phyloP scores from a whole-genome alignment of 225 moss, liverwort and hornwort genomes.

The Straminergon stramineum region DNA sequence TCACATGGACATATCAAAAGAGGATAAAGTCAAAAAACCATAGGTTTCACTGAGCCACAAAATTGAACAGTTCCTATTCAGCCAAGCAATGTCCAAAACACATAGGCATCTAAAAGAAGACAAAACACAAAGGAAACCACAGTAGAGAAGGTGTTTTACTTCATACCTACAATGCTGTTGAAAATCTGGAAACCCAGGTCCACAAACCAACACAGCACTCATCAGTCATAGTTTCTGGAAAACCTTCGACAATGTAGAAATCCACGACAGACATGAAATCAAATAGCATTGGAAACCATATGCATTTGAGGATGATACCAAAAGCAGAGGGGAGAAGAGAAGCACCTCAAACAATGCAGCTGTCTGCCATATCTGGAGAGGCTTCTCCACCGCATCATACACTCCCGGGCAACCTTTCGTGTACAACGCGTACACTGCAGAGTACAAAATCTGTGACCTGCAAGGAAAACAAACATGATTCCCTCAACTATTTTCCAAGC shows the following conservation, averaged over 20 bases:
- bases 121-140: neutral
- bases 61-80: neutral
- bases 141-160: neutral
- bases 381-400: constrained; percentile 75
- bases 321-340: neutral
- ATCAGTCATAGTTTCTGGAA: neutral
- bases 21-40: neutral
- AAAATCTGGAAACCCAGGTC: constrained; percentile 53
- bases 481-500: neutral
- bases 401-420: constrained; percentile 35
- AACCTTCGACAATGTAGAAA: neutral
- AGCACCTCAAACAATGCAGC: constrained; percentile 85
- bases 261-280: neutral
- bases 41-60: neutral
- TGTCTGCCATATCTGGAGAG: constrained; percentile 92
- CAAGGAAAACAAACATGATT: neutral
- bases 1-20: neutral
- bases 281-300: neutral
- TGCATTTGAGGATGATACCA: neutral
- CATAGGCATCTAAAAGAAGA: neutral
- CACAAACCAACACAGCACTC: neutral
- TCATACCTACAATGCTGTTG: constrained; percentile 79
- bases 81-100: neutral
- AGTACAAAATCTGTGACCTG: constrained; percentile 75
- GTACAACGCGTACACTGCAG: constrained; percentile 42